Evolutionary conservation across 805 yeast genomes (phyloP).

Genomic region (Saturnispora quitensis): DNA sequence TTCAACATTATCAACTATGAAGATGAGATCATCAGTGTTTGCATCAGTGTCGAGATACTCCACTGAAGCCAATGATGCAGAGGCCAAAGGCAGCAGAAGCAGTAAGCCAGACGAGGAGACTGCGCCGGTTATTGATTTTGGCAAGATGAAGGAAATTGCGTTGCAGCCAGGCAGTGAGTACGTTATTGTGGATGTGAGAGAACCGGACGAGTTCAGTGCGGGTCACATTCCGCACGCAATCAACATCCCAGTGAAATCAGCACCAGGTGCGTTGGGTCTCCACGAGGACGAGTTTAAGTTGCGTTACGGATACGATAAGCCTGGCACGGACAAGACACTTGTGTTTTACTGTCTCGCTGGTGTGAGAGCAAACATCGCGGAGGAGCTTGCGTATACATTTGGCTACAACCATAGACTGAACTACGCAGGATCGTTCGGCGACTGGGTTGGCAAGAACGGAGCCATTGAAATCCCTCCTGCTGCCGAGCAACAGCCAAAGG

Average conservation of each 20-base stretch:
- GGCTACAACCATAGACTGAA: constrained; percentile 82
- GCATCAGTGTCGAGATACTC: neutral
- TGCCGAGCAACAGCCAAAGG: neutral
- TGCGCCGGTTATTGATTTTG: constrained; percentile 25
- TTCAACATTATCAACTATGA: neutral
- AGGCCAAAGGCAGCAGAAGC: neutral
- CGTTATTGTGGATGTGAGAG: constrained; percentile 82
- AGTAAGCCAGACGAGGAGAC: constrained; percentile 1
- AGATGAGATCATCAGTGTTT: neutral
- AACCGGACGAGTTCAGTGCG: constrained; percentile 63
- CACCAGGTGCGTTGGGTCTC: constrained; percentile 87
- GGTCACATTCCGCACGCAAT: constrained; percentile 81
- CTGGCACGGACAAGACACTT: constrained; percentile 57
- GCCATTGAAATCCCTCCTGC: constrained; percentile 15
- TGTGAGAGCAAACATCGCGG: constrained; percentile 82
- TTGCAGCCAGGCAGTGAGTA: constrained; percentile 35
- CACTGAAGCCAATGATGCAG: neutral
- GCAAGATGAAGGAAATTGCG: constrained; percentile 33
- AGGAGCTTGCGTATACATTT: constrained; percentile 81
- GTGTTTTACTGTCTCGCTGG: constrained; percentile 92
- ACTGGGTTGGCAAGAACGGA: constrained; percentile 54
- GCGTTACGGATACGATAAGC: constrained; percentile 75
- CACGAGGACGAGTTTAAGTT: constrained; percentile 71
- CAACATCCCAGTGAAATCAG: constrained; percentile 80
- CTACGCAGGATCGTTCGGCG: constrained; percentile 79